phyloP scores from a whole-genome alignment of 1,284 basidiomycete genomes.

The Naganishia liquefaciens region DNA sequence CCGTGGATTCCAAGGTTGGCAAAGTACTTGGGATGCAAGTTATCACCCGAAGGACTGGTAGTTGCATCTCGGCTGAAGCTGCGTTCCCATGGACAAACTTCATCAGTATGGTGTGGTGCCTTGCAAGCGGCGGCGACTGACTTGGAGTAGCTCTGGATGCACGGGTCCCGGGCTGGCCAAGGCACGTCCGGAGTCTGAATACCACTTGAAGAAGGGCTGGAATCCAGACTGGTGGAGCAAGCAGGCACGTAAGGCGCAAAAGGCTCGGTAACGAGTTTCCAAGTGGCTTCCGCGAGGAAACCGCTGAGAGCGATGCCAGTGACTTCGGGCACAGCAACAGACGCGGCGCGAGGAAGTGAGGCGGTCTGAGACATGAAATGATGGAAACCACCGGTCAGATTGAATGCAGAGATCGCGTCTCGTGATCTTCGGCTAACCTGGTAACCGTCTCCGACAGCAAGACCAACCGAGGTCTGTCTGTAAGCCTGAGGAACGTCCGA shows the following conservation, averaged over 20 bases:
- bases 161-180: constrained; percentile 17
- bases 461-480: constrained; percentile 15
- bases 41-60: constrained; percentile 23
- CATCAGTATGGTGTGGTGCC: constrained; percentile 13
- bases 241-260: constrained; percentile 28
- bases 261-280: constrained; percentile 33
- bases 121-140: constrained; percentile 10
- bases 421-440: constrained; percentile 19
- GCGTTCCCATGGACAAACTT: constrained; percentile 20
- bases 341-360: constrained; percentile 3
- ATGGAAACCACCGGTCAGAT: constrained; percentile 18
- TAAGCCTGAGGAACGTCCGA: constrained; percentile 10
- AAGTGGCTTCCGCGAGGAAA: constrained; percentile 36
- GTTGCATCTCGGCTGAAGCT: constrained; percentile 13
- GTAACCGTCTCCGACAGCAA: constrained; percentile 19
- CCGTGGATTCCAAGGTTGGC: constrained; percentile 27
- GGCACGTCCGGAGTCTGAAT: constrained; percentile 21
- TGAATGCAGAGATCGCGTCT: constrained; percentile 8
- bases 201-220: constrained; percentile 5
- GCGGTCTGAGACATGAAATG: constrained; percentile 16
- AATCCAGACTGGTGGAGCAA: constrained; percentile 5
- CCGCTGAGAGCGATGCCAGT: constrained; percentile 35
- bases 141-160: constrained; percentile 21
- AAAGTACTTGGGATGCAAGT: constrained; percentile 24
- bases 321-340: constrained; percentile 7